Conservation (phyloP, 331 rosid genomes). For the Quercus tomentella region DNA sequence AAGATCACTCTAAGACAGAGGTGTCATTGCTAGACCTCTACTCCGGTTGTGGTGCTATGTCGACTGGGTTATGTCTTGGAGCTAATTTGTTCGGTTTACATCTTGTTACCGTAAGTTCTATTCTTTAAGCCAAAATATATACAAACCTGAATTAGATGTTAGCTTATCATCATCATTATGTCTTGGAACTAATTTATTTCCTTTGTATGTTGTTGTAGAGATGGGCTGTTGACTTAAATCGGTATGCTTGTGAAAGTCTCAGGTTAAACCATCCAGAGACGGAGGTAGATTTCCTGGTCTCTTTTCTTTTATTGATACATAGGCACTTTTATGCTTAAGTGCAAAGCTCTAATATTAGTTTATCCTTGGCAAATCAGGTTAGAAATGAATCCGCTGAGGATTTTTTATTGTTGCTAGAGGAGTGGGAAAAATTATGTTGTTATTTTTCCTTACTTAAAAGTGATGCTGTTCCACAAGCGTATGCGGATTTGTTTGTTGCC, state of each 20-base stretch:
- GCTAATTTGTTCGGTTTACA: conserved; percentile 51
- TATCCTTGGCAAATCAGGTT: conserved; percentile 41
- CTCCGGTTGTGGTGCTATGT: conserved; percentile 94
- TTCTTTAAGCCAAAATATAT: not conserved
- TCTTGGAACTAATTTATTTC: conserved; percentile 4
- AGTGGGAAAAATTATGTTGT: conserved; percentile 57
- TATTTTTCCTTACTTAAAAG: conserved; percentile 37
- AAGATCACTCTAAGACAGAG: conserved; percentile 31
- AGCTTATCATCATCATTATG: no score
- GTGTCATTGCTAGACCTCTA: conserved; percentile 63
- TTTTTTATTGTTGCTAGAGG: conserved; percentile 47
- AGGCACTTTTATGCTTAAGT: not conserved
- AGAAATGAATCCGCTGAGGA: conserved; percentile 67
- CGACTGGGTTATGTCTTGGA: conserved; percentile 85
- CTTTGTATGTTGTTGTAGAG: conserved; percentile 34
- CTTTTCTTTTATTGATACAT: not conserved
- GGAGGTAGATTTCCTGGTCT: conserved; percentile 40
- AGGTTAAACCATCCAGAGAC: conserved; percentile 80
- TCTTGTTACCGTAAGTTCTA: conserved; percentile 60
- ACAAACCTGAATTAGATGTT: not conserved
- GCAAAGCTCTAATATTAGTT: not conserved
- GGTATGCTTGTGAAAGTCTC: conserved; percentile 66
- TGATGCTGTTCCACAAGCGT: conserved; percentile 25
- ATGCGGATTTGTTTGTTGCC: conserved; percentile 26
- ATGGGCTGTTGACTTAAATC: conserved; percentile 76